Evolutionary conservation across 805 yeast species (phyloP).

Genomic region (Yarrowia deformans): DNA sequence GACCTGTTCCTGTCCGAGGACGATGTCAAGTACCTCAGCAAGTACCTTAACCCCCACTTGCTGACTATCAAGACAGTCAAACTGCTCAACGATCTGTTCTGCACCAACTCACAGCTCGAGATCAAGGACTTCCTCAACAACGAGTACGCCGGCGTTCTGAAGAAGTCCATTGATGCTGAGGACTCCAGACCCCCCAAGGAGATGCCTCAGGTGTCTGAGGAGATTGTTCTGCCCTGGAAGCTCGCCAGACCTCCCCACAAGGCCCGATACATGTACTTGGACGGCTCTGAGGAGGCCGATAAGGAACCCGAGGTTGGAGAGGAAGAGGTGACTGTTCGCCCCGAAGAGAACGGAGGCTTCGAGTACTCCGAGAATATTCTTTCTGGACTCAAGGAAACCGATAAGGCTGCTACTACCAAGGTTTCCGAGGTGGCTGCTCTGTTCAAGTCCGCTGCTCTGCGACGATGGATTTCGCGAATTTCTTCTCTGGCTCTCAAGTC

Average conservation of each 20-base stretch:
- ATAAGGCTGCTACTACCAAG: conserved; percentile 43
- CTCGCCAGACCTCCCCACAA: conserved; percentile 94
- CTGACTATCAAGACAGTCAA: conserved; percentile 54
- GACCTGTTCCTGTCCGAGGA: conserved; percentile 47
- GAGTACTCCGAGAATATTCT: conserved; percentile 22
- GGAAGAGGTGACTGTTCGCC: conserved; percentile 44
- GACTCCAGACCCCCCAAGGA: conserved; percentile 55
- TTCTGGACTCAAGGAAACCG: conserved; percentile 12
- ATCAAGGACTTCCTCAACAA: conserved; percentile 67
- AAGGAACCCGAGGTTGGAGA: conserved; percentile 39
- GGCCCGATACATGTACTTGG: conserved; percentile 83
- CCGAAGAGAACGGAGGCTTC: conserved; percentile 34
- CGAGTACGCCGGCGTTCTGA: conserved; percentile 59
- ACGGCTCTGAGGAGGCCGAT: conserved; percentile 55
- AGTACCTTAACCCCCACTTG: conserved; percentile 65
- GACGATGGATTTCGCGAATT: conserved; percentile 69
- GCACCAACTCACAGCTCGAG: conserved; percentile 73
- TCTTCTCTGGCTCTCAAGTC: conserved; percentile 67
- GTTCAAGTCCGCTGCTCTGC: conserved; percentile 66
- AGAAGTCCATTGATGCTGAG: conserved; percentile 60
- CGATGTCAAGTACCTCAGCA: conserved; percentile 60
- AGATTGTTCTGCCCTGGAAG: conserved; percentile 80
- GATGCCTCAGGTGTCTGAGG: conserved; percentile 64
- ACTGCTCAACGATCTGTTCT: conserved; percentile 60
- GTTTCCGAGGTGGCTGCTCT: conserved; percentile 65